Evolutionary conservation across 345 rosid species (phyloP).

Genomic region (Rhodomyrtus tomentosa): DNA sequence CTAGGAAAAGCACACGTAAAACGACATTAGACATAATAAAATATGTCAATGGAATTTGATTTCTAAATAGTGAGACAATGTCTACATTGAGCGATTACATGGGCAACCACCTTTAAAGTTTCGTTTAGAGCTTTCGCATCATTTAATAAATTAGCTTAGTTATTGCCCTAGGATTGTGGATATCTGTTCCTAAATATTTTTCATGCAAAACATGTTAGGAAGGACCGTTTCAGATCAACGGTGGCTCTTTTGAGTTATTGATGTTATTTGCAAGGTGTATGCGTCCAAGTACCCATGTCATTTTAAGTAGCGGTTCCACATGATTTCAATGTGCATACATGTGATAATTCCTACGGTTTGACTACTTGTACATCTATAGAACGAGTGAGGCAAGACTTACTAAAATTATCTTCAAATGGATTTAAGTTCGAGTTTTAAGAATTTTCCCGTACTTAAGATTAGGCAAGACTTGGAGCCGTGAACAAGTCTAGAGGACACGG

Average conservation of each 20-base stretch:
- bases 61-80: background rate
- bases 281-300: background rate
- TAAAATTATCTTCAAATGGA: background rate
- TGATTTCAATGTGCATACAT: background rate
- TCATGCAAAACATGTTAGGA: background rate
- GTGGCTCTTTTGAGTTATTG: background rate
- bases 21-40: background rate
- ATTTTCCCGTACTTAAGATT: background rate
- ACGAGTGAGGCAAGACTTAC: background rate
- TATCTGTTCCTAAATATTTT: background rate
- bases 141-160: background rate
- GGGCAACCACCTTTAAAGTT: background rate
- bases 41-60: background rate
- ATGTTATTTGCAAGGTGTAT: background rate
- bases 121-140: accelerated
- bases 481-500: no score
- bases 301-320: background rate
- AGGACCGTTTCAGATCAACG: background rate
- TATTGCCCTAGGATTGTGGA: background rate
- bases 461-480: no score
- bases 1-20: background rate
- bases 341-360: background rate
- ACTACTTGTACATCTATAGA: background rate
- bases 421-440: background rate
- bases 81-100: background rate